A percentile compares a stretch with the other conserved stretches of the same genome.
These are phyloP conservation scores for Skeletonema grethae DNA, from an alignment of 108 stramenopile species.

Conservation along the genomic window DNA sequence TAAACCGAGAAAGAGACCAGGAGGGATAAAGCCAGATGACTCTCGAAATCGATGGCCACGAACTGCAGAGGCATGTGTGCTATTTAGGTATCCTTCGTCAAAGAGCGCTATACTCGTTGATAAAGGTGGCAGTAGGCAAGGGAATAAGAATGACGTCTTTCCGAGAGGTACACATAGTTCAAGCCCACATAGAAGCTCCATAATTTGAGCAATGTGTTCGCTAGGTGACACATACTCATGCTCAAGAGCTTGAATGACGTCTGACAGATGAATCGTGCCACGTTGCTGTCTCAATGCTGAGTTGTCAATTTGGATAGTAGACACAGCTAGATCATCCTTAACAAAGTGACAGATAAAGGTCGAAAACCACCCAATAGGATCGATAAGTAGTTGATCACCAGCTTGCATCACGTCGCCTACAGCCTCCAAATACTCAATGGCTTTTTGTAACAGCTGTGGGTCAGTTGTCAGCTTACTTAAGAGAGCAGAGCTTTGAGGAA, in stretches of 20 bases:
- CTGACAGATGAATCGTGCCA: slow-evolving; percentile 8
- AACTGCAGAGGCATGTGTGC: slow-evolving; percentile 4
- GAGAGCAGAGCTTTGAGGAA: slow-evolving; percentile 1
- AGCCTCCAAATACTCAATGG: slow-evolving; percentile 19
- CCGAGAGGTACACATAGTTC: slow-evolving; percentile 8
- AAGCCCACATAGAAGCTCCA: slow-evolving; percentile 12
- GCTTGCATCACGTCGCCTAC: slow-evolving; percentile 29
- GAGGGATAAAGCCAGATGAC: slow-evolving; percentile 21
- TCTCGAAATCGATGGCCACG: slow-evolving; percentile 29
- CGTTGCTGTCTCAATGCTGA: slow-evolving; percentile 9
- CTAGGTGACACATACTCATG: slow-evolving; percentile 15
- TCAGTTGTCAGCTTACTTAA: slow-evolving; percentile 16
- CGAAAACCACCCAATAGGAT: slow-evolving; percentile 26
- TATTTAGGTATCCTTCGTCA: neutral
- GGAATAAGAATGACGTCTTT: slow-evolving; percentile 13
- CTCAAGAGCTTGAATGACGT: slow-evolving; percentile 5
- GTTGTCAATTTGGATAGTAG: slow-evolving; percentile 15
- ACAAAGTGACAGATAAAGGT: slow-evolving; percentile 14
- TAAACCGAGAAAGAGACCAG: slow-evolving; percentile 18
- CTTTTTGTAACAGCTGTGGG: slow-evolving; percentile 10
- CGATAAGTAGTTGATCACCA: slow-evolving; percentile 11
- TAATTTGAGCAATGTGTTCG: slow-evolving; percentile 17
- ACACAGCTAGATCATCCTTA: slow-evolving; percentile 16
- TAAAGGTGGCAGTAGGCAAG: slow-evolving; percentile 17
- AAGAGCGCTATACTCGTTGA: neutral